Evolutionary conservation across 805 yeast species (phyloP), one percentile per base, ranked within the genome.

Genomic region (Wickerhamiella domercqiae): DNA sequence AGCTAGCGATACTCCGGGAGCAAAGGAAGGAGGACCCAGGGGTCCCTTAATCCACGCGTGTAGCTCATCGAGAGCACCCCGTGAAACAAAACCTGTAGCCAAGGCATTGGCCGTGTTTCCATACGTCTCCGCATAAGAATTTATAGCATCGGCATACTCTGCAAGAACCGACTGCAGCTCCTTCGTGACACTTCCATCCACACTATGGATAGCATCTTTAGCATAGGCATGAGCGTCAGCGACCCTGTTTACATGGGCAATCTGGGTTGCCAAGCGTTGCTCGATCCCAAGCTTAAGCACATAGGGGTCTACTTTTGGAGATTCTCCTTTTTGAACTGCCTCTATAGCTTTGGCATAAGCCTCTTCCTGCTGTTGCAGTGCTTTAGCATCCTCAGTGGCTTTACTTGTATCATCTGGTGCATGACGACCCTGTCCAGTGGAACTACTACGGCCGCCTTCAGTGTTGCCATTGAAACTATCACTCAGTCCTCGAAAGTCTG

Each of bases 141-240:
- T 81, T 41, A 80, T 60, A 28, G 78, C 59, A 47, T 71, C 72
- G 19, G 87, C 78, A 57, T 76, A 82, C 36, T 68, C 70, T 4
- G 78, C 71, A 46, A 86, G 58, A 15, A 90, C 82, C 48, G 73
- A 75, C 62, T 90, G 96, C 39, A 90, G 65, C 55, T 86, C 95
- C 55, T 73, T 66, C 25, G 78, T 82, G 17, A 90, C 90, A 43
- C 83, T 87, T 49, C 79, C 75, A 55, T 79, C 98, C 44, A 90
- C 67, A 53, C 84, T 90, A 40, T 76, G 75, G 35, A 94, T 95
- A 1, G 94, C 78, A 26, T 73, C 71, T 61, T 87, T 94, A 47
- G 86, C 67, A 57, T 87, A 86, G 47, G 75, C 66, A 55, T 71
- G 87, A 0, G 96, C 94, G 55, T 86, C 94, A 52, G 83, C 82